Conservation (phyloP, 106 monocot genomes). For the Amphibolis antarctica region DNA sequence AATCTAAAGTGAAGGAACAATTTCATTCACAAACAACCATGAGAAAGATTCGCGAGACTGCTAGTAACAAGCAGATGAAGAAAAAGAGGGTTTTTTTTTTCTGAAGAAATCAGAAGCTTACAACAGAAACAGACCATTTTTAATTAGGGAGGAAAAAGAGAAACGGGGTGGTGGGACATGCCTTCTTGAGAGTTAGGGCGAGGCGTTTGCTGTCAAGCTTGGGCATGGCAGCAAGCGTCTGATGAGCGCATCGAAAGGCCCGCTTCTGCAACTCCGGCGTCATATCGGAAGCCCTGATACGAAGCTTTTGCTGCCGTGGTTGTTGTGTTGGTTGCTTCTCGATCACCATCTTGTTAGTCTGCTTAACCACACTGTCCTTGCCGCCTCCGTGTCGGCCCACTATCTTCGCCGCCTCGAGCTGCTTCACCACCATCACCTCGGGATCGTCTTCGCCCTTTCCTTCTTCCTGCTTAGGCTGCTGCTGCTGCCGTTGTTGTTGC, state of each 20-base stretch:
- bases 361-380: not conserved
- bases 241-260: constrained; percentile 16
- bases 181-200: constrained; percentile 27
- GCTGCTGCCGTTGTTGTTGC: not conserved
- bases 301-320: constrained; percentile 1
- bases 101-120: no score
- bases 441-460: not conserved
- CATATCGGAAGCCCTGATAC: constrained; percentile 29
- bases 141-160: not conserved
- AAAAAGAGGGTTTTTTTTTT: no score
- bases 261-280: constrained; percentile 17
- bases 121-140: not conserved
- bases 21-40: no score
- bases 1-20: no score
- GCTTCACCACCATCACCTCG: no score
- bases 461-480: not conserved
- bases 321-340: not conserved
- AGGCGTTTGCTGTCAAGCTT: constrained; percentile 30
- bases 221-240: constrained; percentile 18
- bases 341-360: not conserved
- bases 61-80: no score
- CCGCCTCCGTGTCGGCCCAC: not conserved
- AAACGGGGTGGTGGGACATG: not conserved
- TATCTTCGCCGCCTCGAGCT: no score
- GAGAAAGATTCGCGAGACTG: no score